These are phyloP conservation scores for Diaporthe nobilis DNA, from an alignment of 2,329 filamentous ascomycete species.

Conservation along the genomic window DNA sequence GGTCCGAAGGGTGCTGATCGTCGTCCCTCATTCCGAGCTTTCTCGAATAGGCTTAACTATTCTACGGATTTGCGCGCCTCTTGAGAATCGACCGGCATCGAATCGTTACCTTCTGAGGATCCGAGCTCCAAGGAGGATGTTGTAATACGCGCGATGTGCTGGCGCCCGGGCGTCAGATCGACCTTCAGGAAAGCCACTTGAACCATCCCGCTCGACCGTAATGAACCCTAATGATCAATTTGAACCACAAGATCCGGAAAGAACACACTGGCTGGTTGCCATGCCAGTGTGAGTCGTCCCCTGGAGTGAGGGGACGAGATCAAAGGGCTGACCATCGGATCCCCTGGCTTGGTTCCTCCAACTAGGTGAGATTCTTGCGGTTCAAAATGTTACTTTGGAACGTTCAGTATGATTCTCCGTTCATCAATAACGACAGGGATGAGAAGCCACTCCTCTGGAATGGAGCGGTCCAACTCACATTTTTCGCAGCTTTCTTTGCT, in stretches of 20 bases:
- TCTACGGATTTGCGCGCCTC: not conserved
- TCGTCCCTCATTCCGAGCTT: not conserved
- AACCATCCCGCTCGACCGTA: not conserved
- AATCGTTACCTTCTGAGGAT: not conserved
- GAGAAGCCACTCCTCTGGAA: too few relatives aligned
- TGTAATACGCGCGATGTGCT: too few relatives aligned
- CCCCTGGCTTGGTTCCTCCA: not conserved
- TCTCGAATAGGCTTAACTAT: not conserved
- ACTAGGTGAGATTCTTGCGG: not conserved
- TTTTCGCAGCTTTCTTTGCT: not conserved
- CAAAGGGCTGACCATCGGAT: too few relatives aligned
- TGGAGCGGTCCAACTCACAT: not conserved
- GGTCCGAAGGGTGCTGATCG: not conserved
- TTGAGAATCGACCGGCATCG: not conserved
- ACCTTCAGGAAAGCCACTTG: not conserved
- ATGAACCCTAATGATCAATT: not conserved
- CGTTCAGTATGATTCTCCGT: too few relatives aligned
- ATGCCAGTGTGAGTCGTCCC: too few relatives aligned
- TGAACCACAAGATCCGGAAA: too few relatives aligned
- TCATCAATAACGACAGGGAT: too few relatives aligned
- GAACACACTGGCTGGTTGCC: too few relatives aligned
- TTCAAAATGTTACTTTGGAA: not conserved
- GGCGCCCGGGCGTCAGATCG: too few relatives aligned
- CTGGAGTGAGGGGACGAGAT: too few relatives aligned
- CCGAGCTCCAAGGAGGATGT: not conserved